Conservation (phyloP, 2,329 filamentous ascomycete species). For the Exophiala calicioides region DNA sequence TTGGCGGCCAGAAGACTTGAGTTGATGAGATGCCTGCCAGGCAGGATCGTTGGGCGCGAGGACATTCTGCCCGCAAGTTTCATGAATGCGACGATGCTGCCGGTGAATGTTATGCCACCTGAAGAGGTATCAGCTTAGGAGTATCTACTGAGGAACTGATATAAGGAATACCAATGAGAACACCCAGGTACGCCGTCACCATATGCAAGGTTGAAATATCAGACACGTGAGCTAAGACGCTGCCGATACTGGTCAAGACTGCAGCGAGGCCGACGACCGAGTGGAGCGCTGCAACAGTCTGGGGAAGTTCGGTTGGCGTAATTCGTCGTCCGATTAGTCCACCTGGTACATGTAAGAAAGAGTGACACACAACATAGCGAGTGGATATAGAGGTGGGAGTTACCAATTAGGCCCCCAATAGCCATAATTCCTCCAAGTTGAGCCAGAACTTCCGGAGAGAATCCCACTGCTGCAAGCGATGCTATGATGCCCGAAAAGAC, state of each 20-base stretch:
- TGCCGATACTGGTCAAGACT: slow-evolving; percentile 84
- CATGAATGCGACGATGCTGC: slow-evolving; percentile 84
- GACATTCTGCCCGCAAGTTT: slow-evolving; percentile 83
- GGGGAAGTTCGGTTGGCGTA: slow-evolving; percentile 82
- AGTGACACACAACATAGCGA: not conserved
- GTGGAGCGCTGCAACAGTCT: slow-evolving; percentile 85
- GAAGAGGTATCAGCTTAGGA: slow-evolving; percentile 25
- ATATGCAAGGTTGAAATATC: slow-evolving; percentile 74
- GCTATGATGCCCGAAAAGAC: slow-evolving; percentile 81
- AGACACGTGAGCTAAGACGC: slow-evolving; percentile 70
- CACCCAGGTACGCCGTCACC: slow-evolving; percentile 81
- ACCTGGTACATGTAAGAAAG: slow-evolving; percentile 19
- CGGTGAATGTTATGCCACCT: slow-evolving; percentile 84
- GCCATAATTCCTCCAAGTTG: slow-evolving; percentile 79
- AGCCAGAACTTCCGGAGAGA: slow-evolving; percentile 72
- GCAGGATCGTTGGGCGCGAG: slow-evolving; percentile 71
- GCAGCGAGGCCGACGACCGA: slow-evolving; percentile 88
- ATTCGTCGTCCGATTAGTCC: slow-evolving; percentile 81
- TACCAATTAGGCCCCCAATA: slow-evolving; percentile 65
- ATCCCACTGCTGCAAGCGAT: slow-evolving; percentile 77
- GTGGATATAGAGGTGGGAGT: not conserved
- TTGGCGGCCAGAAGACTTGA: slow-evolving; percentile 73
- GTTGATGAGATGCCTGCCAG: slow-evolving; percentile 75
- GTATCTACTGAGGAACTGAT: not conserved
- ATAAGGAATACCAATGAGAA: slow-evolving; percentile 65